A percentile compares a stretch with the other conserved stretches of the same genome.
Conservation (phyloP, 345 rosid species). For the Schrenkiella parvula region DNA sequence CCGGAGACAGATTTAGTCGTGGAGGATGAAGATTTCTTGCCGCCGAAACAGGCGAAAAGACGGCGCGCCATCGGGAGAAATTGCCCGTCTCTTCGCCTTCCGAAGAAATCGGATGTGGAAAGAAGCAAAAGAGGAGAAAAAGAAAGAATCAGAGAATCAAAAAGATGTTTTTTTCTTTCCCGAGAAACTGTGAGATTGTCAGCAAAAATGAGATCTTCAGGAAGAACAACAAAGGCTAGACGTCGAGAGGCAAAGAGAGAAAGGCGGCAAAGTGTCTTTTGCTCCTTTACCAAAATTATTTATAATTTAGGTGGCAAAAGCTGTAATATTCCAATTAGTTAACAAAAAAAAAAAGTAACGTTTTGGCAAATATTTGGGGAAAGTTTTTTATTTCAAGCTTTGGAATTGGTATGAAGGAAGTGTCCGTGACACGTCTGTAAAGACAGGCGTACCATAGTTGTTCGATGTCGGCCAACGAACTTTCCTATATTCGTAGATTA, state of each 20-base stretch:
- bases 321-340: neutral
- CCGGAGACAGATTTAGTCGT: conserved; percentile 6
- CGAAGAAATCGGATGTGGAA: conserved; percentile 2
- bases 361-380: neutral
- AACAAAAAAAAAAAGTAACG: neutral
- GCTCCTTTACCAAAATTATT: neutral
- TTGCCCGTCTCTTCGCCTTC: conserved; percentile 23
- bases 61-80: conserved; percentile 49
- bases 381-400: neutral
- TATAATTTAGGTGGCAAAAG: conserved; percentile 6
- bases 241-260: conserved; percentile 41
- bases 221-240: conserved; percentile 6
- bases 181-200: conserved; percentile 2
- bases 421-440: conserved; percentile 40
- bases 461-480: conserved; percentile 7
- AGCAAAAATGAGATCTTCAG: neutral
- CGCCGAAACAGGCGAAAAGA: conserved; percentile 71
- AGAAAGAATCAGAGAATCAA: neutral
- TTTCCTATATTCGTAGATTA: neutral
- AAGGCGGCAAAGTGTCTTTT: conserved; percentile 38
- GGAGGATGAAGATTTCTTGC: conserved; percentile 20
- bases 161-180: neutral
- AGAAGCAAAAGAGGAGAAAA: conserved; percentile 14
- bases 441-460: neutral
- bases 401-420: neutral